phyloP scores from a whole-genome alignment of 345 rosid species.

The Dipteronia sinensis region DNA sequence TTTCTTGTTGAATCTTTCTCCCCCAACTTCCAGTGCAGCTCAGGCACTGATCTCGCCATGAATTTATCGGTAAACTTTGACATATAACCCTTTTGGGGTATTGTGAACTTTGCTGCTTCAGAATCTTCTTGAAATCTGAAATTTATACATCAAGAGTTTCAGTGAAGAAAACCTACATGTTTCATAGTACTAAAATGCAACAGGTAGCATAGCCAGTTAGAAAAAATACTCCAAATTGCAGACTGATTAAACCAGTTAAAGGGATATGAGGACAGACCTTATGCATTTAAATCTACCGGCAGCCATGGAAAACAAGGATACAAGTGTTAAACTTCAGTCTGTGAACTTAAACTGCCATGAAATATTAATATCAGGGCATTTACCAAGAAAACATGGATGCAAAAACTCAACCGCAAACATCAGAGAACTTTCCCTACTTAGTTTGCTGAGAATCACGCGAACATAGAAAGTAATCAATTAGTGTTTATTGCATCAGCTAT shows the following conservation, averaged over 20 bases:
- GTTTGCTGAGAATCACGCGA: slow-evolving; percentile 21
- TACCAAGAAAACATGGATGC: background rate
- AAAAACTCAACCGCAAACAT: slow-evolving; percentile 14
- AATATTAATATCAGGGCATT: background rate
- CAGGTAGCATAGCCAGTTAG: background rate
- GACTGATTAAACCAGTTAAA: background rate
- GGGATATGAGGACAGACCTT: slow-evolving; percentile 27
- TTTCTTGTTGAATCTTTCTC: slow-evolving; percentile 20
- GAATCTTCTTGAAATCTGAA: slow-evolving; percentile 44
- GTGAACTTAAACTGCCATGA: slow-evolving; percentile 20
- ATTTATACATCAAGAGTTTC: background rate
- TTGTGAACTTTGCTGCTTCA: slow-evolving; percentile 20
- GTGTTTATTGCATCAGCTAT: background rate
- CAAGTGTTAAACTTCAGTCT: slow-evolving; percentile 12
- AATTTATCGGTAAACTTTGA: slow-evolving; percentile 23
- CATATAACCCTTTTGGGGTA: background rate
- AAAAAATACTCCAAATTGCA: background rate
- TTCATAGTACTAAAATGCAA: background rate
- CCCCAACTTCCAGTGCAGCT: slow-evolving; percentile 4
- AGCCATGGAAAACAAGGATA: slow-evolving; percentile 30
- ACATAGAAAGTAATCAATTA: background rate
- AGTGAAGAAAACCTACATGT: background rate
- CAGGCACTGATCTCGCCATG: slow-evolving; percentile 14
- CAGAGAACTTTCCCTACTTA: slow-evolving; percentile 6
- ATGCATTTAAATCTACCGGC: slow-evolving; percentile 26